Percentiles rank a stretch among this genome's conserved stretches.
Evolutionary conservation across 352 stramenopile species (phyloP).

Genomic region (Globisporangium cylindrosporum): DNA sequence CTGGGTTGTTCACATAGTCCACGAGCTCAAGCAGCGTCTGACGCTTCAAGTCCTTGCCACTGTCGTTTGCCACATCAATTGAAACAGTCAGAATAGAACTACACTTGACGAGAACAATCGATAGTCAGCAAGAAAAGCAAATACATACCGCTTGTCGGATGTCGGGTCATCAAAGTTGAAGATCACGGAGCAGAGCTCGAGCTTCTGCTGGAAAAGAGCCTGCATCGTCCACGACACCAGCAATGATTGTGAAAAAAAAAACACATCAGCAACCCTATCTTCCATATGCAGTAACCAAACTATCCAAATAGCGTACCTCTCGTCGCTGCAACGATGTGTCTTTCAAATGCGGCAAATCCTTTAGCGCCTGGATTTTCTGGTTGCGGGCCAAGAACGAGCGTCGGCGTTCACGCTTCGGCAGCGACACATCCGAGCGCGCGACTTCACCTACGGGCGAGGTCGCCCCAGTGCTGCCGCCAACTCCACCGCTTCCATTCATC

Average conservation of each 20-base stretch:
- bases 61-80: constrained; percentile 20
- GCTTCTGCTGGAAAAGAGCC: constrained; percentile 95
- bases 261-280: neutral
- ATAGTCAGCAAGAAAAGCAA: neutral
- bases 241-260: constrained; percentile 8
- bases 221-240: constrained; percentile 21
- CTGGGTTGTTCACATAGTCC: constrained; percentile 98
- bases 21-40: constrained; percentile 99
- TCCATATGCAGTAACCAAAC: neutral
- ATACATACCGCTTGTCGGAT: constrained; percentile 85
- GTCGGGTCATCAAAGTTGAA: constrained; percentile 97
- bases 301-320: constrained; percentile 28
- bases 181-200: constrained; percentile 94
- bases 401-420: constrained; percentile 78
- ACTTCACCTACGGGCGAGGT: constrained; percentile 67
- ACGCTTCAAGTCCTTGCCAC: constrained; percentile 96
- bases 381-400: constrained; percentile 83
- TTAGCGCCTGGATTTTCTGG: constrained; percentile 84
- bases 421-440: constrained; percentile 74
- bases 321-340: constrained; percentile 81
- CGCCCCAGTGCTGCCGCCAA: constrained; percentile 16
- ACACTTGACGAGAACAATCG: neutral
- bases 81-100: constrained; percentile 1
- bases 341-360: constrained; percentile 83
- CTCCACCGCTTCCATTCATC: constrained; percentile 14